Base-by-base conservation (phyloP, 768 basidiomycete genomes). In the Leccinellum rugosiceps region DNA sequence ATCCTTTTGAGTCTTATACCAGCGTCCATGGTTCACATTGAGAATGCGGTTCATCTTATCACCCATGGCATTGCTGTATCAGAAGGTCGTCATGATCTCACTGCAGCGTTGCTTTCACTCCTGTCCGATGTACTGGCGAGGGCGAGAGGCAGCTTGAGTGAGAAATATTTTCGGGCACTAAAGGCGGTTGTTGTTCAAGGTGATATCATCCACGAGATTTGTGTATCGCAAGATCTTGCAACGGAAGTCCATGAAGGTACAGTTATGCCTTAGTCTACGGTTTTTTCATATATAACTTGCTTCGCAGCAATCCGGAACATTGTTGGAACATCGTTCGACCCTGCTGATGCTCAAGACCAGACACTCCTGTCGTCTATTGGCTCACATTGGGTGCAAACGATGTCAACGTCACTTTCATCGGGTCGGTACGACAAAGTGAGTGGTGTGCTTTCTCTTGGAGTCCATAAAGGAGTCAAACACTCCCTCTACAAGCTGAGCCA, bases 151-250 rank as follows among this genome's bases (percentile, higher is more conserved):
- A 32, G 50, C 1, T 57, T 83, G n/a, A 62, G 65, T 1, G 44
- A 65, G 7, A 55, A 52, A 28, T 78, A 80, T 30, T 53, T 73
- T 4, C 54, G 60, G 23, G 54, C 41, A 9, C 64, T 85, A 17
- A 84, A 82, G 61, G 75, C 73, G 46, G 52, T 77, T 3, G 79
- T 84, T 34, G 56, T 71, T 13, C 74, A 65, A 4, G 65, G 65
- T 1, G 63, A 68, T 17, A 57, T 61, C 4, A 57, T 85, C 3
- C 74, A 72, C 32, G 63, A 56, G 0, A 58, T 79, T 30, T 76
- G 78, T 43, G 62, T 74, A 4, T 68, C 72, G 1, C 61, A 55
- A 2, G 57, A 63, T n/a, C 60, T 73, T 4, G 56, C 70, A 0
- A 52, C 53, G 3, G 48, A 61, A 1, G 67, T 76, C 6, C 54